Evolutionary conservation across 352 stramenopile species (phyloP).

Genomic region (Peronospora farinosa): DNA sequence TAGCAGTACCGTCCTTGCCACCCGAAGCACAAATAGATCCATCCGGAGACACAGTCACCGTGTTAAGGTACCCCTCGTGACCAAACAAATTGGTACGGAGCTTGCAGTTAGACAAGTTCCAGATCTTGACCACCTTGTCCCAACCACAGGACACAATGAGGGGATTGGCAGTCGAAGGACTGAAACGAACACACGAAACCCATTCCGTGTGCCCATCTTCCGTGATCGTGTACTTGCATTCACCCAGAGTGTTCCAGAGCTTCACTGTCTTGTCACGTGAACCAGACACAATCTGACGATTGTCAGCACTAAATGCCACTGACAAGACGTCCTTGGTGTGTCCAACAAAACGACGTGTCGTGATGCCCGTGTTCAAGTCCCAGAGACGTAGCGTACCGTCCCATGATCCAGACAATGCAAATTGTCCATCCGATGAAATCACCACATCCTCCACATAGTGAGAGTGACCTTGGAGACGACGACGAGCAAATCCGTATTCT

Average conservation of each 20-base stretch:
- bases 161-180: slow-evolving; percentile 91
- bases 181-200: slow-evolving; percentile 99
- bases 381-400: slow-evolving; percentile 98
- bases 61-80: slow-evolving; percentile 99
- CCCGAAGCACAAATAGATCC: slow-evolving; percentile 98
- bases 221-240: slow-evolving; percentile 99
- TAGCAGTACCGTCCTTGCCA: slow-evolving; percentile 99
- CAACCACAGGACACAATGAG: slow-evolving; percentile 98
- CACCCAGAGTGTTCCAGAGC: slow-evolving; percentile 99
- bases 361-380: slow-evolving; percentile 99
- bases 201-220: slow-evolving; percentile 99
- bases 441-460: slow-evolving; percentile 99
- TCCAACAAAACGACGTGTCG: slow-evolving; percentile 97
- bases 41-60: slow-evolving; percentile 99
- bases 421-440: slow-evolving; percentile 98
- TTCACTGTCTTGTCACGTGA: slow-evolving; percentile 99
- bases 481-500: slow-evolving; percentile 96
- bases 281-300: slow-evolving; percentile 99
- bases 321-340: slow-evolving; percentile 99
- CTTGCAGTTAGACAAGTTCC: slow-evolving; percentile 98
- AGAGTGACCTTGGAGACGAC: slow-evolving; percentile 96
- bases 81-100: slow-evolving; percentile 98
- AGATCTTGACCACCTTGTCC: slow-evolving; percentile 99
- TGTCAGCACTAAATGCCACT: slow-evolving; percentile 98
- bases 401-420: slow-evolving; percentile 98